Percentiles rank a stretch among this genome's conserved stretches.
These are phyloP conservation scores for Sporothrix inflata DNA, from an alignment of 2,329 filamentous ascomycete species.

Conservation along the genomic window DNA sequence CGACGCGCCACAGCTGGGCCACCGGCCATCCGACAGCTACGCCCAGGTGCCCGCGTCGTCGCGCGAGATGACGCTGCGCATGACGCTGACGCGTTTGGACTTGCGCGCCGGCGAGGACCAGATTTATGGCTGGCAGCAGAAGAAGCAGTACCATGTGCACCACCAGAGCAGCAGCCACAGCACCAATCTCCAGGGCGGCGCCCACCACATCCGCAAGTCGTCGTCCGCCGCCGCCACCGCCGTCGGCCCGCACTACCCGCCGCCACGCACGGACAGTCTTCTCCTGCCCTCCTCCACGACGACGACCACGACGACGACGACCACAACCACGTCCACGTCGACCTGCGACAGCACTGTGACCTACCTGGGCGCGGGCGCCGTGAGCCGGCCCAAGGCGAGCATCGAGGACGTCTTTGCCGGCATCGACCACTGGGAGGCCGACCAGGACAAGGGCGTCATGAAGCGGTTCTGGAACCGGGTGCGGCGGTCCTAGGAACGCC, in stretches of 20 bases:
- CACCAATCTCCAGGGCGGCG: slow-evolving; percentile 28
- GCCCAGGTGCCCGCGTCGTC: slow-evolving; percentile 59
- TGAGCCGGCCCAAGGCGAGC: slow-evolving; percentile 51
- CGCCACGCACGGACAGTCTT: neutral
- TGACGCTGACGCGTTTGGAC: slow-evolving; percentile 91
- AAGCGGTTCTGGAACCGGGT: slow-evolving; percentile 69
- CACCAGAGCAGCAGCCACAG: slow-evolving; percentile 27
- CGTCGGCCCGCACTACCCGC: slow-evolving; percentile 6
- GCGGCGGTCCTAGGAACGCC: slow-evolving; percentile 44
- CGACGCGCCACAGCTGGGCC: neutral
- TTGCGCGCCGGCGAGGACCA: slow-evolving; percentile 74
- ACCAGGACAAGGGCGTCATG: slow-evolving; percentile 58
- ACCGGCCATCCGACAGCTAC: slow-evolving; percentile 47
- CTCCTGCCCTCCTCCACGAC: neutral
- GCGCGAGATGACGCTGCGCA: slow-evolving; percentile 92
- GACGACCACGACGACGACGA: neutral
- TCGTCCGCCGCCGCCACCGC: slow-evolving; percentile 36
- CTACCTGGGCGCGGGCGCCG: slow-evolving; percentile 39
- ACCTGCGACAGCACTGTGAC: slow-evolving; percentile 36
- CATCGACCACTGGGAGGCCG: slow-evolving; percentile 55
- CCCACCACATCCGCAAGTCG: slow-evolving; percentile 30
- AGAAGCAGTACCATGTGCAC: slow-evolving; percentile 41
- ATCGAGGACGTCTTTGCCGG: slow-evolving; percentile 58
- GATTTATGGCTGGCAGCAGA: slow-evolving; percentile 68
- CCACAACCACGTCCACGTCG: neutral